Evolutionary conservation across 192 early-diverging fungal genomes (phyloP), one percentile per base, ranked within the genome.

Genomic region (Coemansia sp.): DNA sequence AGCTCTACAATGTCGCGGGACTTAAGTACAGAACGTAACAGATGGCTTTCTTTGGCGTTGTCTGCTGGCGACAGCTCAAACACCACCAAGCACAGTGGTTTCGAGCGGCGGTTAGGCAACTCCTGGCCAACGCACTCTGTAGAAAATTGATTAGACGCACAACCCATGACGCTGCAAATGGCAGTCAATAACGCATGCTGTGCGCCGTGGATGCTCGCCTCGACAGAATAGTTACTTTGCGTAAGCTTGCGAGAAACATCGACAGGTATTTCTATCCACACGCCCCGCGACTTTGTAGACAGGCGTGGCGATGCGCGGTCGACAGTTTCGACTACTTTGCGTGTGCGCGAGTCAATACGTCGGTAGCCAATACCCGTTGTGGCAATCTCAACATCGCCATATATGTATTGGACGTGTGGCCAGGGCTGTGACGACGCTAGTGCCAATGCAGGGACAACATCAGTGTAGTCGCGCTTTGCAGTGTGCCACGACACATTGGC

Each of bases 401-500:
- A 71, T 1, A 15, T 8, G 1, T 52, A 39, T 9, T 53, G 16
- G 18, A 68, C 1, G 5, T 64, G 20, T 22, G 24, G 12, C n/a
- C 12, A 12, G 16, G 34, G 41, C n/a, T 47, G 45, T 7, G 40
- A 38, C 5, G 52, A 41, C 4, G 30, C 15, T 9, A 15, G 38
- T 11, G 41, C 32, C 7, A 13, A 15, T 3, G 12, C 29, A 2
- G 74, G 74, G 0, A 53, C 24, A 12, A 65, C 64, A 29, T 70
- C 47, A 1, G 34, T 30, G 37, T 41, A 40, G 13, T 55, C 52
- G 9, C 70, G 65, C 7, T 35, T 29, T 0, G 30, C 30, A 7
- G 80, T 83, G 53, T 66, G 71, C 75, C 75, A 83, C 9, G 71
- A 71, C 6, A 74, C 75, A 24, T 67, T 40, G 24, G 66, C 22